Evolutionary conservation across 805 yeast species (phyloP).

Genomic region (Starmerella asiatica): DNA sequence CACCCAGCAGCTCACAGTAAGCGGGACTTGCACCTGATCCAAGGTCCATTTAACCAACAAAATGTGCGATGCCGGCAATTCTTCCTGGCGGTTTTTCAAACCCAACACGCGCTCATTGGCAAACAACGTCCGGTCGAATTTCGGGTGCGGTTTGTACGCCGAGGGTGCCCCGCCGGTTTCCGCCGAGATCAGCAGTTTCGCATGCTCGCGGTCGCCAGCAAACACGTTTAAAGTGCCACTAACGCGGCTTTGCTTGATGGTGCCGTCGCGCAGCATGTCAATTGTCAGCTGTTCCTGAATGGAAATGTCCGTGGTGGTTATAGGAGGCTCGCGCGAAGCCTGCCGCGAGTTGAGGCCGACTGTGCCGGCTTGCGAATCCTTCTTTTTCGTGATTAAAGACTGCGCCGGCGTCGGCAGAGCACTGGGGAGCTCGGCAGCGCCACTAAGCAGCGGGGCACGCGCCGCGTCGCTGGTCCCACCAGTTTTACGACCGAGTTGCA

Average conservation of each 20-base stretch:
- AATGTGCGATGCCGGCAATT: slow-evolving; percentile 82
- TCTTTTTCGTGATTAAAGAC: background rate
- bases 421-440: slow-evolving; percentile 14
- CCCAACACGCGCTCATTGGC: slow-evolving; percentile 45
- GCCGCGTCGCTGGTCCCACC: no score
- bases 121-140: slow-evolving; percentile 71
- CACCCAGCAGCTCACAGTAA: slow-evolving; percentile 76
- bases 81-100: slow-evolving; percentile 60
- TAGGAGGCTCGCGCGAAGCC: slow-evolving; percentile 3
- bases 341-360: background rate
- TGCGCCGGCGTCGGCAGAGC: background rate
- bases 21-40: slow-evolving; percentile 43
- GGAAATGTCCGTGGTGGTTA: slow-evolving; percentile 63
- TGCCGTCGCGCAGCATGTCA: slow-evolving; percentile 72
- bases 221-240: slow-evolving; percentile 87
- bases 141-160: slow-evolving; percentile 90
- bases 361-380: background rate
- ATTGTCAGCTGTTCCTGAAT: slow-evolving; percentile 68
- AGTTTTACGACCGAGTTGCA: slow-evolving; percentile 63
- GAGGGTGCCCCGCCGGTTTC: slow-evolving; percentile 38
- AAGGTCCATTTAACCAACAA: slow-evolving; percentile 92
- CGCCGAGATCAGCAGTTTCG: slow-evolving; percentile 52
- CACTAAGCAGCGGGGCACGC: slow-evolving; percentile 21
- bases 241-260: slow-evolving; percentile 43
- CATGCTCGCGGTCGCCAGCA: slow-evolving; percentile 59